Evolutionary conservation across 805 yeast genomes (phyloP).

Genomic region (Kodamaea hsintzibuensis): DNA sequence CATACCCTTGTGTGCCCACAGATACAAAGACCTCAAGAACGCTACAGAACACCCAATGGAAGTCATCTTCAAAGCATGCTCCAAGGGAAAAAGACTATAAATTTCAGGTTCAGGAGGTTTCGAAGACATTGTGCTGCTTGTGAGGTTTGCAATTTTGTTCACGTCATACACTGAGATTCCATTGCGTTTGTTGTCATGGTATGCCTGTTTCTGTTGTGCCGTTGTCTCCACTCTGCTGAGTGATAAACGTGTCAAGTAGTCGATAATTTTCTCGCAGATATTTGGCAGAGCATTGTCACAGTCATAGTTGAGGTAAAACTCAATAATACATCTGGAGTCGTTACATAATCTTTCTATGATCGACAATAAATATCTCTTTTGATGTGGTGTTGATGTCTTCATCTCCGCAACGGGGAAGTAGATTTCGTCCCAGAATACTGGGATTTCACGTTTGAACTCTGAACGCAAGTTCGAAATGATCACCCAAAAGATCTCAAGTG

Average conservation of each 20-base stretch:
- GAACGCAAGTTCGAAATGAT: conserved; percentile 78
- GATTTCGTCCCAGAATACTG: conserved; percentile 89
- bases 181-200: conserved; percentile 40
- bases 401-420: conserved; percentile 93
- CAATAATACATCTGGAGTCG: conserved; percentile 89
- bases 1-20: conserved; percentile 78
- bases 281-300: conserved; percentile 84
- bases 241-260: conserved; percentile 72
- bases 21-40: conserved; percentile 72
- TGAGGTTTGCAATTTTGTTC: conserved; percentile 71
- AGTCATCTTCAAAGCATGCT: conserved; percentile 79
- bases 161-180: conserved; percentile 75
- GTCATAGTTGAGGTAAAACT: conserved; percentile 91
- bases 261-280: conserved; percentile 79
- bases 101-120: conserved; percentile 57
- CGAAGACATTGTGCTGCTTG: conserved; percentile 63
- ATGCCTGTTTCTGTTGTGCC: conserved; percentile 59
- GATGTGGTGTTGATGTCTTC: conserved; percentile 89
- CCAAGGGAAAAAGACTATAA: conserved; percentile 63
- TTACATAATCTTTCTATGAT: conserved; percentile 80
- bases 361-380: conserved; percentile 80
- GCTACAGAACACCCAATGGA: conserved; percentile 81
- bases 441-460: conserved; percentile 89
- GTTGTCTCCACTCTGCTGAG: conserved; percentile 72
- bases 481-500: conserved; percentile 92